These are phyloP conservation scores for Aspergillus fumigatus DNA, from an alignment of 2,329 filamentous ascomycete genomes.

Conservation along the genomic window DNA sequence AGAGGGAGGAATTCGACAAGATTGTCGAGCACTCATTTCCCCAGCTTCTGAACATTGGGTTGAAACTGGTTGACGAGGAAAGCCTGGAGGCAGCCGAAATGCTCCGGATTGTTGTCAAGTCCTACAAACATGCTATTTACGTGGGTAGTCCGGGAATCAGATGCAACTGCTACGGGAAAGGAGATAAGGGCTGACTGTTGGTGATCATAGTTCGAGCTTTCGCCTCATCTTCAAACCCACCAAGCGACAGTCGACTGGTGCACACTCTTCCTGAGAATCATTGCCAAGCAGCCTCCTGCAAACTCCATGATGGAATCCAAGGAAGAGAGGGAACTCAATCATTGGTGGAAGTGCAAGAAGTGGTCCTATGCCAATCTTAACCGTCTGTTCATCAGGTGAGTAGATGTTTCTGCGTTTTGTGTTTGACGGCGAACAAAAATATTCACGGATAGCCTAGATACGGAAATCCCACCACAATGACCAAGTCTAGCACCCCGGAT, in stretches of 20 bases:
- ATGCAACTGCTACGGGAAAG: background rate
- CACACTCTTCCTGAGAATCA: constrained; percentile 85
- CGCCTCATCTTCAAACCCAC: constrained; percentile 70
- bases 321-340: constrained; percentile 83
- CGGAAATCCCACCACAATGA: constrained; percentile 74
- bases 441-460: constrained; percentile 55
- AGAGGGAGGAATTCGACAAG: constrained; percentile 82
- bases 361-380: constrained; percentile 99
- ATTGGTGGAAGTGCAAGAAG: constrained; percentile 99
- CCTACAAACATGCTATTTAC: constrained; percentile 97
- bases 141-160: constrained; percentile 48
- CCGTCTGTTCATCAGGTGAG: constrained; percentile 83
- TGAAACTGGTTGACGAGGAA: constrained; percentile 81
- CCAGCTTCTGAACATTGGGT: constrained; percentile 78
- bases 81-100: constrained; percentile 95
- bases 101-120: constrained; percentile 89
- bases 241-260: constrained; percentile 91
- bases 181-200: constrained; percentile 25
- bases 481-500: constrained; percentile 69
- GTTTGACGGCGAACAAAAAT: constrained; percentile 1
- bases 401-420: constrained; percentile 4
- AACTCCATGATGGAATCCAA: constrained; percentile 73
- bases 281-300: constrained; percentile 77
- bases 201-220: constrained; percentile 70
- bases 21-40: constrained; percentile 92